Percentiles rank a stretch among this genome's conserved stretches.
Conservation (phyloP, 2,329 filamentous ascomycete species). For the Epichloe sibirici region DNA sequence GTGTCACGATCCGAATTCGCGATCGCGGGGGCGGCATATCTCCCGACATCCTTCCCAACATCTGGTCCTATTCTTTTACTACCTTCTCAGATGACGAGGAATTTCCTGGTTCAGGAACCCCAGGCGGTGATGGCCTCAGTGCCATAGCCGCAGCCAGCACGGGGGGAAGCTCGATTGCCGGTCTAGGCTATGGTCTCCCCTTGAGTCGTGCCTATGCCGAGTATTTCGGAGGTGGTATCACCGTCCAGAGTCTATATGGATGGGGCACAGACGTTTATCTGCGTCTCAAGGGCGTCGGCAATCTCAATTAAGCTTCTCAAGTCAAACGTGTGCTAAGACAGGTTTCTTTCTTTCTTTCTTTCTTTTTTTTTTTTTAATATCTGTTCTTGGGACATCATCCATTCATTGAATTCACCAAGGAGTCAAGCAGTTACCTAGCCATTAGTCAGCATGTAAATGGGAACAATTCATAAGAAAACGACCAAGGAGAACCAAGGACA, state of each 20-base stretch:
- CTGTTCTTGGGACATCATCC: too few relatives aligned
- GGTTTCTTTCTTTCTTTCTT: too few relatives aligned
- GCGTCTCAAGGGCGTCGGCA: conserved; percentile 49
- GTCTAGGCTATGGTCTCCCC: conserved; percentile 84
- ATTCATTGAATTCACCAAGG: too few relatives aligned
- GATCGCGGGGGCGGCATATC: conserved; percentile 91
- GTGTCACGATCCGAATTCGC: conserved; percentile 88
- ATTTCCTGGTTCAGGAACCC: conserved; percentile 26
- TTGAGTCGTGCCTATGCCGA: conserved; percentile 89
- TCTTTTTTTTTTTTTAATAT: too few relatives aligned
- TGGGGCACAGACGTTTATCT: conserved; percentile 72
- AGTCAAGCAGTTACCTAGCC: too few relatives aligned
- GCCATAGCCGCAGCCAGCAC: conserved; percentile 61
- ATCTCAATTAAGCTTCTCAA: conserved; percentile 24
- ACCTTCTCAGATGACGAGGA: conserved; percentile 63
- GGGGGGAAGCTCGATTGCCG: conserved; percentile 78
- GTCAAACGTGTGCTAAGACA: not conserved
- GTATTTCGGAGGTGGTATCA: conserved; percentile 93
- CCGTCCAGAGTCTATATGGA: conserved; percentile 88
- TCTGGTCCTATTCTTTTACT: conserved; percentile 97
- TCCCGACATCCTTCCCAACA: conserved; percentile 69
- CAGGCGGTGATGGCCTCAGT: conserved; percentile 52
- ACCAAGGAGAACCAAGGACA: too few relatives aligned
- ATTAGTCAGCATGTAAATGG: too few relatives aligned
- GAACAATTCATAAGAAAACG: too few relatives aligned